A percentile compares a stretch with the other conserved stretches of the same genome.
Evolutionary conservation across 495 filamentous ascomycete species (phyloP).

Genomic region (Penicillium salamii): DNA sequence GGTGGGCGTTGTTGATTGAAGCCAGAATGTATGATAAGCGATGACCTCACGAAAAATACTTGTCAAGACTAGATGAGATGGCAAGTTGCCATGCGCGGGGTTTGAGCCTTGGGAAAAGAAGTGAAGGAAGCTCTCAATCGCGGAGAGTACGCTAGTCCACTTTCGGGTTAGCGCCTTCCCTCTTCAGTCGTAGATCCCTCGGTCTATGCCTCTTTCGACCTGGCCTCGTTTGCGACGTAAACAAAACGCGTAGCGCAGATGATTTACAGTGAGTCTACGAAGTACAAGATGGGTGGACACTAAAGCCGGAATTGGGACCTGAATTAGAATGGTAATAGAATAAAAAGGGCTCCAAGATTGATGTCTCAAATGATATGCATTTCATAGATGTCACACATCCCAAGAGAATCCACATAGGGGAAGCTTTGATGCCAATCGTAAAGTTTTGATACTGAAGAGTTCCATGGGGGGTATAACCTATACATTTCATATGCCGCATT

Average conservation of each 20-base stretch:
- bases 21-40: background rate
- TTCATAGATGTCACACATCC: no score
- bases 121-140: constrained; percentile 10
- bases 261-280: no score
- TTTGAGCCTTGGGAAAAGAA: background rate
- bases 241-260: background rate
- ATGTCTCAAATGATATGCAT: no score
- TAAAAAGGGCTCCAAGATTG: no score
- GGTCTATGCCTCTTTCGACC: background rate
- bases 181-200: background rate
- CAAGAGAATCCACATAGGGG: no score
- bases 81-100: background rate
- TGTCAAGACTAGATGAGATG: background rate
- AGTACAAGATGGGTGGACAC: no score
- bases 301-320: no score
- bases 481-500: background rate
- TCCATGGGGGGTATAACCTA: background rate
- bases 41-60: background rate
- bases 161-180: background rate
- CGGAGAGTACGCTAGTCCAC: constrained; percentile 2
- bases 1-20: background rate
- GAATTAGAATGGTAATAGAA: no score
- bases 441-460: background rate
- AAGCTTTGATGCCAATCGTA: no score
- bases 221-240: background rate